phyloP scores from a whole-genome alignment of 331 rosid genomes.

The Pyracantha coccinea region DNA sequence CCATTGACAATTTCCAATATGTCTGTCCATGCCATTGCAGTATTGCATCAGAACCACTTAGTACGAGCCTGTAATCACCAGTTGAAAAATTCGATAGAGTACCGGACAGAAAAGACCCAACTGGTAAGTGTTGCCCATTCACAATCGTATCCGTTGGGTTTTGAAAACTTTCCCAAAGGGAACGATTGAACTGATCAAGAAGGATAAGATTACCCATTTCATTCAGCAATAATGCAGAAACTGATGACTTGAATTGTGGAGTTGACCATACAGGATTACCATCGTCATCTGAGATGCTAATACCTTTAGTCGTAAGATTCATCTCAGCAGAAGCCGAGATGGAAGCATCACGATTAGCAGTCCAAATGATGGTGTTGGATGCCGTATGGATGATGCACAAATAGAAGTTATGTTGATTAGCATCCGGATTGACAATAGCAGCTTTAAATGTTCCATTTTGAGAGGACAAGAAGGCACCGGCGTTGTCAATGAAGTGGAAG shows the following conservation, averaged over 20 bases:
- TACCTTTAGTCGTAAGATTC: constrained; percentile 44
- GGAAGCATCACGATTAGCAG: constrained; percentile 60
- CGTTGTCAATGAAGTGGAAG: constrained; percentile 26
- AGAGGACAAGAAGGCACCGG: constrained; percentile 65
- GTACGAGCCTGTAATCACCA: constrained; percentile 41
- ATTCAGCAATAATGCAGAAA: constrained; percentile 35
- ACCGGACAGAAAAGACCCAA: constrained; percentile 45
- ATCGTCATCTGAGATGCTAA: constrained; percentile 30
- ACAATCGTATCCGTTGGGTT: constrained; percentile 81
- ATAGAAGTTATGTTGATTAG: constrained; percentile 44
- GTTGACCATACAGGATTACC: constrained; percentile 68
- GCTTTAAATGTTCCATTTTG: constrained; percentile 52
- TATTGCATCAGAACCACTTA: constrained; percentile 51
- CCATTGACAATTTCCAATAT: constrained; percentile 77
- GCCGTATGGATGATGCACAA: constrained; percentile 61
- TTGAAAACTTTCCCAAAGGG: constrained; percentile 88
- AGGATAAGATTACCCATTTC: constrained; percentile 75
- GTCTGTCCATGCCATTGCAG: constrained; percentile 71
- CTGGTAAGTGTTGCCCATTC: constrained; percentile 54
- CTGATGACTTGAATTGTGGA: constrained; percentile 43
- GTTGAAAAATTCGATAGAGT: constrained; percentile 40
- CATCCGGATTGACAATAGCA: constrained; percentile 44
- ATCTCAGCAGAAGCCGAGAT: constrained; percentile 51
- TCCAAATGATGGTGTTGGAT: constrained; percentile 70
- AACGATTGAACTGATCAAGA: constrained; percentile 50